Percentiles rank a stretch among this genome's conserved stretches.
phyloP scores from a whole-genome alignment of 2,329 filamentous ascomycete genomes.

The Bisporella sp. region DNA sequence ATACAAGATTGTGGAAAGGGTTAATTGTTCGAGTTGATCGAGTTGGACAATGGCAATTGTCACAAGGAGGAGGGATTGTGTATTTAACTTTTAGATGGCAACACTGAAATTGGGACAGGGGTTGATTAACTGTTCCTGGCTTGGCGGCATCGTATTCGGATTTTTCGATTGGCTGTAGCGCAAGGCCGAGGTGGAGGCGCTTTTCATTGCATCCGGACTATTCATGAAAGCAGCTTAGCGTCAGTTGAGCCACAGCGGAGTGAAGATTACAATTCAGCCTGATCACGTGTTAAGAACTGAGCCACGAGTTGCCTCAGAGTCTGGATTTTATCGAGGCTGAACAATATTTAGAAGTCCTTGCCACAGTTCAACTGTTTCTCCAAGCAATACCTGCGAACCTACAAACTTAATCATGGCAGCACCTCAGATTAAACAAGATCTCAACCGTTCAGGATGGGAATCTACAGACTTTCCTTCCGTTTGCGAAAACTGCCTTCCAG shows the following conservation, averaged over 20 bases:
- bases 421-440: conserved; percentile 90
- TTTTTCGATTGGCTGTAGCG: not conserved
- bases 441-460: conserved; percentile 95
- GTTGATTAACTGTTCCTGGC: not conserved
- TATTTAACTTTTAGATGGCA: not conserved
- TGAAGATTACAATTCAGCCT: not conserved
- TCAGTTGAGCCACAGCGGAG: not conserved
- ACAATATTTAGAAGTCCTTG: not conserved
- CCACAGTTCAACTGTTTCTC: not conserved
- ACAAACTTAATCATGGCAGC: conserved; percentile 48
- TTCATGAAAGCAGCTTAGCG: conserved; percentile 1
- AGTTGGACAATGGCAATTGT: not conserved
- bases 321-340: not conserved
- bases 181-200: no score
- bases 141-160: not conserved
- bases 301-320: not conserved
- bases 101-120: not conserved
- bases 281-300: not conserved
- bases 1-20: not conserved
- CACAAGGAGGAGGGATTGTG: not conserved
- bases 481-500: conserved; percentile 86
- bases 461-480: conserved; percentile 84
- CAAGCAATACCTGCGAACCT: not conserved
- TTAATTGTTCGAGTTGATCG: conserved; percentile 8
- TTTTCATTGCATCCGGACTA: no score